Base-by-base conservation (phyloP, 2,329 filamentous ascomycete species). In the Penicillium hordei region DNA sequence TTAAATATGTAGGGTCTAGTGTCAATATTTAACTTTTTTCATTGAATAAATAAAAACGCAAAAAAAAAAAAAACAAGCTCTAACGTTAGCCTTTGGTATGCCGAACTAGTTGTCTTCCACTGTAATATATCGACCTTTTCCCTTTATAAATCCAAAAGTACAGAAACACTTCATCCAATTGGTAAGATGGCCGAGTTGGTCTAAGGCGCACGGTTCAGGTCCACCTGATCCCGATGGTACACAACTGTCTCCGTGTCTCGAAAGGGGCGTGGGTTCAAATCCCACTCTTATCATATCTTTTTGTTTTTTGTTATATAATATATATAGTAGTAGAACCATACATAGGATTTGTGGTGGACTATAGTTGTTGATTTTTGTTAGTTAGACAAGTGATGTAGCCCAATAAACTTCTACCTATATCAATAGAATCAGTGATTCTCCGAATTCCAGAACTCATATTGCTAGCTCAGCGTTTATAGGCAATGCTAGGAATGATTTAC, bases 151-250 rank as follows among this genome's bases (percentile, higher is more conserved):
- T 23, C 0, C 29, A 48, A 12, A 23, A 0, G 3, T 1, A 3
- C 27, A 6, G 0, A 0, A 0, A 23, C 2, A 4, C 8, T 27
- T 3, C 40, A 56, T 45, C 21, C 27, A 40, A 45, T 52, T 44
- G 69, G 69, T 66, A 71, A 71, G 69, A 71, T 71, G 69, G 69
- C 69, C 69, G 69, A 71, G 69, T 68, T 70, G 69, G 69, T 71
- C 69, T 60, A 71, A 70, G 69, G 69, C 69, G 69, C 66, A 63
- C 67, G 69, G 69, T 71, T 71, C 68, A 71, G 69, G 68, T 67
- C 53, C 44, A 67, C 65, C 64, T 67, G 63, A 63, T 63, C 63
- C 62, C 55, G 55, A 57, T 53, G 55, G 55, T 57, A 53, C 17
- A 57, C 25, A 57, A 57, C 55, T 57, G 50, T 57, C 49, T 57